phyloP scores from a whole-genome alignment of 2,329 filamentous ascomycete species.

The Acarospora socialis region DNA sequence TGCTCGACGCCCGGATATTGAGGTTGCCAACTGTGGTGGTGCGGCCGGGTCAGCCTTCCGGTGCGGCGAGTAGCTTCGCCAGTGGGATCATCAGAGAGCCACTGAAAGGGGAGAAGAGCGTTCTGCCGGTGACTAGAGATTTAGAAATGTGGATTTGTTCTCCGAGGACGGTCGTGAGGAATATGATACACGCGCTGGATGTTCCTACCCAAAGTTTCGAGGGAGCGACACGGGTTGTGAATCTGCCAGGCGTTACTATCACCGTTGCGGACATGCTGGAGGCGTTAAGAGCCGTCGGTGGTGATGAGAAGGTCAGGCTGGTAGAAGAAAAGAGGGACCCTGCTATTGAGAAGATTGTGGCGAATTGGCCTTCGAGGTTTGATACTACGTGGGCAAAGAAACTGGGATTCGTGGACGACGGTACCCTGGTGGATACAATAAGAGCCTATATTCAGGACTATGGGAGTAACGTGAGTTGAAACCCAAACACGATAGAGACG shows the following conservation, averaged over 20 bases:
- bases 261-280: slow-evolving; percentile 48
- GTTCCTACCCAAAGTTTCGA: slow-evolving; percentile 37
- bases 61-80: slow-evolving; percentile 38
- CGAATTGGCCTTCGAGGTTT: slow-evolving; percentile 46
- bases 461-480: no score
- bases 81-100: slow-evolving; percentile 41
- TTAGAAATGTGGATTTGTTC: slow-evolving; percentile 45
- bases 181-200: slow-evolving; percentile 38
- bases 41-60: slow-evolving; percentile 35
- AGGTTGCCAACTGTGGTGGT: slow-evolving; percentile 38
- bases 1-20: slow-evolving; percentile 32
- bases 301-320: slow-evolving; percentile 38
- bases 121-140: slow-evolving; percentile 36
- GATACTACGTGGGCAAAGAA: slow-evolving; percentile 39
- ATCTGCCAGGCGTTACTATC: slow-evolving; percentile 41
- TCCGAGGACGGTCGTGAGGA: slow-evolving; percentile 39
- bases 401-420: slow-evolving; percentile 32
- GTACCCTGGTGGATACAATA: slow-evolving; percentile 28
- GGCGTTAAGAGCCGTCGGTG: slow-evolving; percentile 41
- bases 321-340: slow-evolving; percentile 42
- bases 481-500: no score
- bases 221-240: slow-evolving; percentile 37
- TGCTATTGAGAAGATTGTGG: slow-evolving; percentile 41
- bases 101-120: slow-evolving; percentile 34
- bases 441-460: slow-evolving; percentile 20